These are phyloP conservation scores for Globisporangium iwayamae DNA, from an alignment of 352 stramenopile species.

Conservation along the genomic window DNA sequence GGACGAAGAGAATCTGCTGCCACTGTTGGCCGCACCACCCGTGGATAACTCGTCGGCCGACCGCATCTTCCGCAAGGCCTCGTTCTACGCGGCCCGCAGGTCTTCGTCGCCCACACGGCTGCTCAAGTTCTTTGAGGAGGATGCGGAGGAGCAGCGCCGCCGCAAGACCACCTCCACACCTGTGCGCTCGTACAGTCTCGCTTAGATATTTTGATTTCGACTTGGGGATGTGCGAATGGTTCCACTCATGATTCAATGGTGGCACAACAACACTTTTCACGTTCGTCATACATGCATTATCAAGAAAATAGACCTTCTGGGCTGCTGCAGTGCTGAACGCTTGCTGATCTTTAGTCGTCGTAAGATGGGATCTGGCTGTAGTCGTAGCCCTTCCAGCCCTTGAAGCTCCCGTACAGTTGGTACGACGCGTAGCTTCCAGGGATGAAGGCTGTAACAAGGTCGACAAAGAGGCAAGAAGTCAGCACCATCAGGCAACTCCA, in stretches of 20 bases:
- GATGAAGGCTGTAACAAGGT: slow-evolving; percentile 64
- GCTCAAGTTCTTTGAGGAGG: slow-evolving; percentile 17
- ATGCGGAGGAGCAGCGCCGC: slow-evolving; percentile 13
- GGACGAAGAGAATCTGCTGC: slow-evolving; percentile 58
- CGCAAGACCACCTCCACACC: not conserved
- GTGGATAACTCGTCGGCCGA: slow-evolving; percentile 43
- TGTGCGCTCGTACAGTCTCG: slow-evolving; percentile 12
- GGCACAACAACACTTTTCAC: not conserved
- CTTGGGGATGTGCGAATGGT: not conserved
- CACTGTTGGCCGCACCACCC: slow-evolving; percentile 40
- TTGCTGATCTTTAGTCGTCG: slow-evolving; percentile 45
- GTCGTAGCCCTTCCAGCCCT: slow-evolving; percentile 82
- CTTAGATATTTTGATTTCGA: not conserved
- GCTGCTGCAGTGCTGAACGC: not conserved
- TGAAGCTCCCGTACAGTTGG: slow-evolving; percentile 79
- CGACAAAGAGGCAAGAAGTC: too few species aligned
- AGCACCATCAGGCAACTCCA: too few species aligned
- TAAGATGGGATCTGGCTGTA: slow-evolving; percentile 85
- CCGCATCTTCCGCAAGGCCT: slow-evolving; percentile 49
- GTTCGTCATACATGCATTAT: not conserved
- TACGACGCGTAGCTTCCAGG: slow-evolving; percentile 74
- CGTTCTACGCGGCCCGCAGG: slow-evolving; percentile 38
- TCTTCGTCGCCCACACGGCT: slow-evolving; percentile 34
- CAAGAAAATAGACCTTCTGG: not conserved
- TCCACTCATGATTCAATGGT: not conserved